These are phyloP conservation scores for Salix caprea DNA, from an alignment of 345 rosid genomes.

Conservation along the genomic window DNA sequence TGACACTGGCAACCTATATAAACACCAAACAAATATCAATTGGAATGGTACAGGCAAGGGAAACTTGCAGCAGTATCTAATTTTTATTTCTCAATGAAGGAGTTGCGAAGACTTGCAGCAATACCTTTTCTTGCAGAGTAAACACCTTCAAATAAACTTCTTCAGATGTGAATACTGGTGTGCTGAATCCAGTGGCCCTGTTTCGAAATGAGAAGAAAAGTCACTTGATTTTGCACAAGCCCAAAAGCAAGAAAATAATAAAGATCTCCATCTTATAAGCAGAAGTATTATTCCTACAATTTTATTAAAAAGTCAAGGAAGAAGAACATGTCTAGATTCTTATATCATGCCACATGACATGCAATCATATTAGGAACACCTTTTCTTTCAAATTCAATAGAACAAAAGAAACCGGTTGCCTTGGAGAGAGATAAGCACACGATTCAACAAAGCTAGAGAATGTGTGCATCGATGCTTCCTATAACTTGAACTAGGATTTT, in stretches of 20 bases:
- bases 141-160: slow-evolving; percentile 62
- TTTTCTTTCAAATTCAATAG: neutral
- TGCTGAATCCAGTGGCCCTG: slow-evolving; percentile 58
- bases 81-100: neutral
- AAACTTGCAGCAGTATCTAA: neutral
- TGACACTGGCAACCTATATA: slow-evolving; percentile 53
- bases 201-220: neutral
- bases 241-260: neutral
- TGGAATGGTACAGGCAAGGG: neutral
- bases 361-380: neutral
- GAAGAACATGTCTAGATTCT: neutral
- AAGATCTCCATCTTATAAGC: neutral
- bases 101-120: neutral
- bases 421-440: neutral
- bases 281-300: neutral
- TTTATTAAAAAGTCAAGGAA: neutral
- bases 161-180: slow-evolving; percentile 69
- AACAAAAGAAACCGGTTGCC: neutral
- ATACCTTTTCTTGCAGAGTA: slow-evolving; percentile 79
- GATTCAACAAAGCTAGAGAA: neutral
- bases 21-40: neutral
- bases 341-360: neutral
- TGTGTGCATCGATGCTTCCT: neutral
- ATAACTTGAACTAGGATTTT: neutral
- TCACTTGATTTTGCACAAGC: neutral